Base-by-base conservation (phyloP, 495 filamentous ascomycete species). In the Penicillium ucsense region DNA sequence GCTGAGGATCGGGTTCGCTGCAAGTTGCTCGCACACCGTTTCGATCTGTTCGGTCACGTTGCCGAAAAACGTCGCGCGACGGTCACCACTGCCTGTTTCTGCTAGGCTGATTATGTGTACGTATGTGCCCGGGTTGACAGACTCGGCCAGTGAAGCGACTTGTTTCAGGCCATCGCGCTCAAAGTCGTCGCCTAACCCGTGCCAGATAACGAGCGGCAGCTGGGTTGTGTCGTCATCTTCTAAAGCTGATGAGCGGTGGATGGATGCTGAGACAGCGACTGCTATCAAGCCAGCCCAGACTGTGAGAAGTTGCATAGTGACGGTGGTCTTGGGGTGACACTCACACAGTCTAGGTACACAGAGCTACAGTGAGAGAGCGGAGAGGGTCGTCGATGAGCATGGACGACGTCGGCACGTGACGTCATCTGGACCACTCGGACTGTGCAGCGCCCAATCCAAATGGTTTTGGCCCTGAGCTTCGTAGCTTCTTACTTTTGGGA, bases 171-270 rank as follows among this genome's bases (percentile, higher is more conserved):
- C 91, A 4, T 89, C 83, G 42, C 79, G 79, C 36, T 80, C 74
- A 70, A 82, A 95, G 66, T 78, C 70, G 50, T 78, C 75, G 42
- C 82, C 82, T 35, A 85, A 75, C 55, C 87, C 90, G 64, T 98
- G 92, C 92, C 92, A 98, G 60, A 97, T 86, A 9, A 98, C 76
- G 11, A 98, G 71, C 0, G 92, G 92, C 33, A 94, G 76, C 4
- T 86, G 86, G 45, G 51, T 61, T 42, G 55, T 38, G 37, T 63
- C 53, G 39, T 64, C 55, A 33, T 38, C 33, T 42, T 53, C 34
- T 10, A 32, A 4, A n/a, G 35, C 28, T 42, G 46, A 7, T 8
- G 39, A 20, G 9, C 41, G 30, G 32, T 52, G 52, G 41, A 61
- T 43, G 36, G 52, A 46, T 30, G 50, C 41, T 11, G 60, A 48